These are phyloP conservation scores for Penicillium lagena DNA, from an alignment of 495 filamentous ascomycete genomes.

Conservation along the genomic window DNA sequence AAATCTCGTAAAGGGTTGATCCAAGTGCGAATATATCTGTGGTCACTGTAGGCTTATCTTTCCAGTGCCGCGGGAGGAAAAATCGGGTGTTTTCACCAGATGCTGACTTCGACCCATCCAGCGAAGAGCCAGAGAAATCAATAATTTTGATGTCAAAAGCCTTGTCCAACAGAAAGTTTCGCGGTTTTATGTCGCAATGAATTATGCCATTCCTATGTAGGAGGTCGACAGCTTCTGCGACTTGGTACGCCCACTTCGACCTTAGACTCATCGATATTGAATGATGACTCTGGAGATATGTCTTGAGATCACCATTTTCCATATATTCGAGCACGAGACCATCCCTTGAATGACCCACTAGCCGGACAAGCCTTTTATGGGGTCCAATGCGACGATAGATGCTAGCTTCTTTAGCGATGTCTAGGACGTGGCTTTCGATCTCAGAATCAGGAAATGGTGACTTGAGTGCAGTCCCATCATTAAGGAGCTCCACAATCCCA, in stretches of 20 bases:
- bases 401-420: slow-evolving; percentile 23
- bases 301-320: slow-evolving; percentile 21
- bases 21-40: slow-evolving; percentile 18
- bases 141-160: slow-evolving; percentile 16
- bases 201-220: slow-evolving; percentile 16
- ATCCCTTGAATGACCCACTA: slow-evolving; percentile 15
- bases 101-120: slow-evolving; percentile 19
- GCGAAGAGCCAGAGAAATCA: slow-evolving; percentile 20
- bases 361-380: slow-evolving; percentile 16
- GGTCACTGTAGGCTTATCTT: slow-evolving; percentile 7
- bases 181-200: slow-evolving; percentile 19
- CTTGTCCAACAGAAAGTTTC: slow-evolving; percentile 19
- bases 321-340: slow-evolving; percentile 22
- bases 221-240: slow-evolving; percentile 14
- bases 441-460: slow-evolving; percentile 12
- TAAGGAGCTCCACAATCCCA: slow-evolving; percentile 20
- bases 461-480: slow-evolving; percentile 14
- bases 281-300: slow-evolving; percentile 14
- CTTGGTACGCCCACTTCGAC: slow-evolving; percentile 15
- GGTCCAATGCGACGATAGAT: slow-evolving; percentile 17
- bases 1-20: slow-evolving; percentile 19
- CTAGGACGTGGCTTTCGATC: slow-evolving; percentile 12
- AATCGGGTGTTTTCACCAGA: slow-evolving; percentile 15
- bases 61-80: slow-evolving; percentile 12
- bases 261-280: slow-evolving; percentile 10